phyloP scores from a whole-genome alignment of 2,329 filamentous ascomycete genomes.

The Emmonsia crescens region DNA sequence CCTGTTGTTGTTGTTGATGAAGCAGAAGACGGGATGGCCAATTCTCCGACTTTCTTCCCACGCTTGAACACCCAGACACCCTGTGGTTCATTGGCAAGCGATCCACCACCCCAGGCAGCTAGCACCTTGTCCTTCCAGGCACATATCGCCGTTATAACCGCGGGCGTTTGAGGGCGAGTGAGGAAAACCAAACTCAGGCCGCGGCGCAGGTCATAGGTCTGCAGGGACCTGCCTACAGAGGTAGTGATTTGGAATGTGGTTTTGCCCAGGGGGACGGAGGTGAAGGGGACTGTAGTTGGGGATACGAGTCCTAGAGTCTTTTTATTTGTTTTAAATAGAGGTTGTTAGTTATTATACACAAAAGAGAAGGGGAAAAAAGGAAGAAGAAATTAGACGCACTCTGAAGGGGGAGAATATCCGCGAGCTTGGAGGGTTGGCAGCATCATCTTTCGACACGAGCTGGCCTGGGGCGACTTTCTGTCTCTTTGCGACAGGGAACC shows the following conservation, averaged over 20 bases:
- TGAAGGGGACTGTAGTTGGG: slow-evolving; percentile 81
- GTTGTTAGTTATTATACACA: slow-evolving; percentile 1
- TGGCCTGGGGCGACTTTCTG: slow-evolving; percentile 49
- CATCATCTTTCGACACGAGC: slow-evolving; percentile 12
- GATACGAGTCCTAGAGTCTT: slow-evolving; percentile 91
- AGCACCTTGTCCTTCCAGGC: slow-evolving; percentile 82
- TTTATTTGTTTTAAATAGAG: neutral
- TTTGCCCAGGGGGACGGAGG: slow-evolving; percentile 77
- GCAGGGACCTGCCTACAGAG: slow-evolving; percentile 76
- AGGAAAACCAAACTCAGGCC: slow-evolving; percentile 90
- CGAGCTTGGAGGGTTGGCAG: slow-evolving; percentile 43
- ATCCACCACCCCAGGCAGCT: slow-evolving; percentile 78
- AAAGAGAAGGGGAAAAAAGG: neutral
- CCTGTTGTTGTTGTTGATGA: slow-evolving; percentile 56
- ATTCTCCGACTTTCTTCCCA: slow-evolving; percentile 69
- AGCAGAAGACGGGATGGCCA: slow-evolving; percentile 41
- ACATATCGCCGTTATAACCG: slow-evolving; percentile 70
- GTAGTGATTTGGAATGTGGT: slow-evolving; percentile 97
- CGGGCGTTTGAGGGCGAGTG: slow-evolving; percentile 78
- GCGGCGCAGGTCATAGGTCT: slow-evolving; percentile 88
- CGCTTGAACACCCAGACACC: slow-evolving; percentile 89
- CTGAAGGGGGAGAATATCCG: slow-evolving; percentile 88
- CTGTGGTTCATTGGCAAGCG: slow-evolving; percentile 39
- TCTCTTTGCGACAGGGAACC: slow-evolving; percentile 61
- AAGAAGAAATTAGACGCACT: slow-evolving; percentile 46